A percentile compares a stretch with the other conserved stretches of the same genome.
Conservation (phyloP, 768 basidiomycete species). For the Tricholoma sp. region DNA sequence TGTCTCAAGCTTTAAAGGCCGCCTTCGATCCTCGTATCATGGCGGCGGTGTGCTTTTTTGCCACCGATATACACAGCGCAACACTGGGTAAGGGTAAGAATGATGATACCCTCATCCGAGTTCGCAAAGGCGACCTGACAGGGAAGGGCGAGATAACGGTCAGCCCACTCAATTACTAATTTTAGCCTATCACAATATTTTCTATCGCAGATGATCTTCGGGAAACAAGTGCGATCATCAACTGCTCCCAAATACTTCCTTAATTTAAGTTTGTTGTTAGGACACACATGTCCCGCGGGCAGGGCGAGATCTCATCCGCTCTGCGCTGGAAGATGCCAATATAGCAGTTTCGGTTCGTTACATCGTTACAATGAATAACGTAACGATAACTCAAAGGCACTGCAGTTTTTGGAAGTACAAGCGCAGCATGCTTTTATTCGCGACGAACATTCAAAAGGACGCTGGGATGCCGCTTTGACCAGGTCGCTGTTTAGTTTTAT, state of each 20-base stretch:
- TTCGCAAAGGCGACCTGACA: conserved; percentile 68
- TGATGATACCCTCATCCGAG: conserved; percentile 76
- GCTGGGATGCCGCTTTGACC: conserved; percentile 94
- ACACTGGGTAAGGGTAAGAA: conserved; percentile 80
- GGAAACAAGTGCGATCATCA: conserved; percentile 66
- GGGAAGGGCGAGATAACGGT: conserved; percentile 84
- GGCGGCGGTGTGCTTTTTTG: conserved; percentile 90
- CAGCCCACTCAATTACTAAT: conserved; percentile 20
- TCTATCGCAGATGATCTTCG: conserved; percentile 78
- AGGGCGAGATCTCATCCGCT: conserved; percentile 82
- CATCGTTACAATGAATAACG: not conserved
- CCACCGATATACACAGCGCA: conserved; percentile 87
- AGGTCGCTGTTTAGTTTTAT: conserved; percentile 75
- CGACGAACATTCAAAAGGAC: conserved; percentile 86
- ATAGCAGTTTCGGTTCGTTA: conserved; percentile 61
- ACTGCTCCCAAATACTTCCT: not conserved
- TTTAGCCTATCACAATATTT: not conserved
- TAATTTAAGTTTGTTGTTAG: conserved; percentile 26
- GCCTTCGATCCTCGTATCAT: conserved; percentile 84
- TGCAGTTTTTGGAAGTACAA: conserved; percentile 89
- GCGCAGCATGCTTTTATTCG: conserved; percentile 97
- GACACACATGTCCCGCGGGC: conserved; percentile 91
- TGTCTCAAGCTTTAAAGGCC: conserved; percentile 43
- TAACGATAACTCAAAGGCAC: not conserved
- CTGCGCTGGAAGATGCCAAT: conserved; percentile 75